phyloP scores from a whole-genome alignment of 2,329 filamentous ascomycete species.

The Ilyonectria destructans region DNA sequence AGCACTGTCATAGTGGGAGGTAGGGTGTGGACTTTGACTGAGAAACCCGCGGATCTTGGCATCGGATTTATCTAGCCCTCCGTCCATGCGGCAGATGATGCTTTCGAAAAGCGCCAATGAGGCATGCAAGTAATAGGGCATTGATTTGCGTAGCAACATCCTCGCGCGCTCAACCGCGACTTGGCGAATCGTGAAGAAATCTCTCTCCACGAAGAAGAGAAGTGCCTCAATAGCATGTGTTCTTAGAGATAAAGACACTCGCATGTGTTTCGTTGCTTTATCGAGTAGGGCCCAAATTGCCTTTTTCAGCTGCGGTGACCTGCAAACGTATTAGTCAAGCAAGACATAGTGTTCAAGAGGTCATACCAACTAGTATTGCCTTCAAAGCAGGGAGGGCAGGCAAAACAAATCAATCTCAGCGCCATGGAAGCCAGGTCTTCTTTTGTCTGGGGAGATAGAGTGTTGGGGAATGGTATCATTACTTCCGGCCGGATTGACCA shows the following conservation, averaged over 20 bases:
- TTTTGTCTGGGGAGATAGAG: conserved; percentile 33
- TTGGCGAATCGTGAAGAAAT: conserved; percentile 46
- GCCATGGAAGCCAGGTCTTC: conserved; percentile 43
- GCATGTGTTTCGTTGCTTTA: conserved; percentile 29
- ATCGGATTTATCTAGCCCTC: conserved; percentile 48
- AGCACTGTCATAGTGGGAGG: conserved; percentile 50
- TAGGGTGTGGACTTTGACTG: conserved; percentile 25
- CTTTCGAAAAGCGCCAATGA: conserved; percentile 53
- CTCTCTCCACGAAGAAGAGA: conserved; percentile 53
- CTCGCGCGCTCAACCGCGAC: conserved; percentile 48
- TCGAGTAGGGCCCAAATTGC: conserved; percentile 50
- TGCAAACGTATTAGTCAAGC: conserved; percentile 25
- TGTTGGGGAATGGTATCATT: background rate
- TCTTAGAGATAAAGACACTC: conserved; percentile 35
- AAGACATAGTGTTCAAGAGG: rapidly evolving
- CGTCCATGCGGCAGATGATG: conserved; percentile 50
- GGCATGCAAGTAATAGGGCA: conserved; percentile 54
- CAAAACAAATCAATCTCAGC: conserved; percentile 49
- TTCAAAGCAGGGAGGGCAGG: conserved; percentile 53
- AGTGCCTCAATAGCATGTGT: conserved; percentile 48
- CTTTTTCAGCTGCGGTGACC: conserved; percentile 46
- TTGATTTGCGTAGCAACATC: conserved; percentile 44
- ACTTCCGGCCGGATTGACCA: conserved; percentile 43
- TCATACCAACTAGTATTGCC: conserved; percentile 52
- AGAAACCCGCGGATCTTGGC: conserved; percentile 47